These are phyloP conservation scores for Fomitopsis betulina DNA, from an alignment of 1,284 basidiomycete species.

Conservation along the genomic window DNA sequence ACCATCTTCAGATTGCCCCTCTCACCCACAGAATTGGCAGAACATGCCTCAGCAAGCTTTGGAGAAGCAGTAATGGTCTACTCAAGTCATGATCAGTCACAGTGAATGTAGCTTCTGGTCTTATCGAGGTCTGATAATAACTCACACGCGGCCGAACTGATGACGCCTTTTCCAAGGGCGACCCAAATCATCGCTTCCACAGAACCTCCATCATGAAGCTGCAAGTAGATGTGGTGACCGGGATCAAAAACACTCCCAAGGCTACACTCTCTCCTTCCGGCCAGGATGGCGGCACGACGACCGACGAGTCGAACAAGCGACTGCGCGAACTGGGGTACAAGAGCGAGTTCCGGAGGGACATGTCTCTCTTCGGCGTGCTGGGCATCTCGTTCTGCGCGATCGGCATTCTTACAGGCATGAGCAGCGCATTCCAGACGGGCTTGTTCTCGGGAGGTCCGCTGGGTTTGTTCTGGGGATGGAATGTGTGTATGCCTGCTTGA, in stretches of 20 bases:
- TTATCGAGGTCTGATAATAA: no score
- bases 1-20: no score
- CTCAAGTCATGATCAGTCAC: no score
- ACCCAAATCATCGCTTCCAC: no score
- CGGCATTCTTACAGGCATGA: slow-evolving; percentile 58
- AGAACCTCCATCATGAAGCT: neutral
- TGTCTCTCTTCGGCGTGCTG: slow-evolving; percentile 55
- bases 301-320: slow-evolving; percentile 37
- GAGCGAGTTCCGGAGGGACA: slow-evolving; percentile 50
- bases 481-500: slow-evolving; percentile 29
- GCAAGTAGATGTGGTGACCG: neutral
- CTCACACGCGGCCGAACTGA: no score
- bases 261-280: neutral
- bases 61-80: no score
- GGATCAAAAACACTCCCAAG: slow-evolving; percentile 14
- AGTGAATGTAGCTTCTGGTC: no score
- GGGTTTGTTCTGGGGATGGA: slow-evolving; percentile 64
- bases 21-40: no score
- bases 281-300: neutral
- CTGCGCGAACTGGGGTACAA: slow-evolving; percentile 52
- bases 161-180: no score
- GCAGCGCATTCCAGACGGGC: slow-evolving; percentile 51
- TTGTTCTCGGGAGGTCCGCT: slow-evolving; percentile 56
- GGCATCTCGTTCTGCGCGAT: slow-evolving; percentile 62
- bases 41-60: no score